Base-by-base conservation (phyloP, 805 yeast species). In the Torulaspora delbrueckii region DNA sequence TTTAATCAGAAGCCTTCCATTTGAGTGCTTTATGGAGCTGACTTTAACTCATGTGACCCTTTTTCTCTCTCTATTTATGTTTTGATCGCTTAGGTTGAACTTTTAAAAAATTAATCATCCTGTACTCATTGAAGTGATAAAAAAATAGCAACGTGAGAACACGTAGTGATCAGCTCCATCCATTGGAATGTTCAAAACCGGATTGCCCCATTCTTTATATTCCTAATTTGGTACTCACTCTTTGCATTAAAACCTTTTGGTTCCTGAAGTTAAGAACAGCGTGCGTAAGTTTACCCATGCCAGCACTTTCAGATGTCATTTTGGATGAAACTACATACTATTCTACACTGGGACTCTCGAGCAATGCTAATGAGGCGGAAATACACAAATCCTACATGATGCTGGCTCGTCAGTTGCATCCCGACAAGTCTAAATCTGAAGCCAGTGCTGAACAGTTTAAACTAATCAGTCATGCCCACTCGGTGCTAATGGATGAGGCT, bases 331-430 rank as follows among this genome's bases (percentile, higher is more conserved):
- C 66, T 4, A 64, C 68, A 8, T 50, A 55, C 27, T 64, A 64
- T 42, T 59, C 67, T 2, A 45, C 54, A 8, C 45, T 64, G 22
- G 67, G 67, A 1, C 43, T 64, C 16, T 39, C 52, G 0, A 42
- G 57, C 9, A 45, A 47, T 27, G 67, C 67, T 1, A 43, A 62
- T 4, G 55, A 50, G 9, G 47, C 40, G 4, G 65, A 63, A 32
- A 78, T 87, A 59, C 85, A 85, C 62, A 86, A 84, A 63, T 89
- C 95, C 1, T 87, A 84, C 67, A 73, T 89, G 56, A 80, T 78
- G 57, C 74, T 80, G 54, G 95, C 95, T 3, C 73, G 86, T 48
- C 72, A 70, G 51, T 77, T 77, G 58, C 96, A 86, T 62, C 96
- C 96, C 0, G 96, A 86, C 61, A 86, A 87, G 69, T 83, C 86